phyloP scores from a whole-genome alignment of 352 stramenopile species.

The Pythium vanterpoolii region DNA sequence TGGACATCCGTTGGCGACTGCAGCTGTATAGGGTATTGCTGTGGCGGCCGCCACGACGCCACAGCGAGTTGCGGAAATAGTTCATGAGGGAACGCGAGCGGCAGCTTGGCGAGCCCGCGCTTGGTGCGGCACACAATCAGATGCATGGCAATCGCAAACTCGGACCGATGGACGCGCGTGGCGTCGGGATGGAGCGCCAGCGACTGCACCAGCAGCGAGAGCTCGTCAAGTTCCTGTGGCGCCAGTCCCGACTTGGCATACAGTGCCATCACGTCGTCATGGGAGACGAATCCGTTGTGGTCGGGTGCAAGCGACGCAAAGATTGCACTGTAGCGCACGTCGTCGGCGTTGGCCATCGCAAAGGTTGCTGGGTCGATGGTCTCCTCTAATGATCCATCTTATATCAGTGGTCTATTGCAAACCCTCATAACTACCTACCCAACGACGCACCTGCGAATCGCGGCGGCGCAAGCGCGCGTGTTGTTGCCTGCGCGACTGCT shows the following conservation, averaged over 20 bases:
- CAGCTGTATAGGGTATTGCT: neutral
- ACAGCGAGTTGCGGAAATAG: slow-evolving; percentile 28
- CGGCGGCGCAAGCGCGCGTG: slow-evolving; percentile 12
- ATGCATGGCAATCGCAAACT: slow-evolving; percentile 39
- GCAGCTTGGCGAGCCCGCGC: slow-evolving; percentile 26
- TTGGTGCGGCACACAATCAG: slow-evolving; percentile 42
- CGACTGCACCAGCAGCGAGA: slow-evolving; percentile 26
- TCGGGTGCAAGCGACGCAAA: slow-evolving; percentile 19
- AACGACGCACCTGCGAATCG: slow-evolving; percentile 18
- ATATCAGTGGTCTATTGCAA: neutral
- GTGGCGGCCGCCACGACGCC: neutral
- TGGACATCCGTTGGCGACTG: neutral
- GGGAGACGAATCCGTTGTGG: slow-evolving; percentile 8
- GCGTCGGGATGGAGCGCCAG: slow-evolving; percentile 16
- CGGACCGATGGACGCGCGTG: slow-evolving; percentile 7
- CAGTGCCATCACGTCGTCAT: slow-evolving; percentile 17
- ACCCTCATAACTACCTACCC: neutral
- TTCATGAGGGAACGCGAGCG: slow-evolving; percentile 27
- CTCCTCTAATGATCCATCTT: slow-evolving; percentile 14
- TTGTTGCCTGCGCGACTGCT: neutral
- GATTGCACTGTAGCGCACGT: slow-evolving; percentile 24
- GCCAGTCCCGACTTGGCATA: slow-evolving; percentile 24
- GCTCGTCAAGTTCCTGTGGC: slow-evolving; percentile 20
- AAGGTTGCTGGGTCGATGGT: slow-evolving; percentile 11
- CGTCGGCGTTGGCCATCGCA: slow-evolving; percentile 22